A percentile compares a stretch with the other conserved stretches of the same genome.
phyloP scores from a whole-genome alignment of 176 grass and related monocot genomes.

The Musa schizocarpa region DNA sequence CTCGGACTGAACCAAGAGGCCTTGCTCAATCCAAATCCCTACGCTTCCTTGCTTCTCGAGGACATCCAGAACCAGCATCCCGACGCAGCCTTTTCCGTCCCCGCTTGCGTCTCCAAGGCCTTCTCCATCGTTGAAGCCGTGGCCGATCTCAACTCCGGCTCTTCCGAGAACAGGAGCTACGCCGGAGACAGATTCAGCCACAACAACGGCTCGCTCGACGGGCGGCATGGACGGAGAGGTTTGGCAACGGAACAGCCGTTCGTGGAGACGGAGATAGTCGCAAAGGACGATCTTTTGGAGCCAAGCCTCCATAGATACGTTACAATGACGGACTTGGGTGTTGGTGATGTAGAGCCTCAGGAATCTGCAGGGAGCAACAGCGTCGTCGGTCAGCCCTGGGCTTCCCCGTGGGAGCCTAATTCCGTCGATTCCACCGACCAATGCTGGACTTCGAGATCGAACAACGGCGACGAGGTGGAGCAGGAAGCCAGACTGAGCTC shows the following conservation, averaged over 20 bases:
- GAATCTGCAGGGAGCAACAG: slow-evolving; percentile 91
- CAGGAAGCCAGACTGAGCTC: slow-evolving; percentile 17
- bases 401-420: slow-evolving; percentile 57
- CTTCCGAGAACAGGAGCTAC: slow-evolving; percentile 54
- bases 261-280: slow-evolving; percentile 54
- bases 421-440: slow-evolving; percentile 62
- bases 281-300: slow-evolving; percentile 65
- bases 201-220: slow-evolving; percentile 35
- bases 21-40: slow-evolving; percentile 30
- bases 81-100: slow-evolving; percentile 48
- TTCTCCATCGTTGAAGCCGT: slow-evolving; percentile 97
- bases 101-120: slow-evolving; percentile 86
- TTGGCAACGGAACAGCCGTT: slow-evolving; percentile 3
- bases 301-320: slow-evolving; percentile 85
- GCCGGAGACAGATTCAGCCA: slow-evolving; percentile 30
- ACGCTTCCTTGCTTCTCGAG: slow-evolving; percentile 68
- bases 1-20: slow-evolving; percentile 7
- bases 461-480: slow-evolving; percentile 54
- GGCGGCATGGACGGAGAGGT: slow-evolving; percentile 21
- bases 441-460: slow-evolving; percentile 51
- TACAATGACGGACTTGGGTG: slow-evolving; percentile 48
- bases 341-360: slow-evolving; percentile 45
- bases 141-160: slow-evolving; percentile 67
- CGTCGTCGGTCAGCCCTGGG: slow-evolving; percentile 53
- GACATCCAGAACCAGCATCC: slow-evolving; percentile 71